Conservation (phyloP, 139 green algal genomes). For the Pycnococcus provasolii region DNA sequence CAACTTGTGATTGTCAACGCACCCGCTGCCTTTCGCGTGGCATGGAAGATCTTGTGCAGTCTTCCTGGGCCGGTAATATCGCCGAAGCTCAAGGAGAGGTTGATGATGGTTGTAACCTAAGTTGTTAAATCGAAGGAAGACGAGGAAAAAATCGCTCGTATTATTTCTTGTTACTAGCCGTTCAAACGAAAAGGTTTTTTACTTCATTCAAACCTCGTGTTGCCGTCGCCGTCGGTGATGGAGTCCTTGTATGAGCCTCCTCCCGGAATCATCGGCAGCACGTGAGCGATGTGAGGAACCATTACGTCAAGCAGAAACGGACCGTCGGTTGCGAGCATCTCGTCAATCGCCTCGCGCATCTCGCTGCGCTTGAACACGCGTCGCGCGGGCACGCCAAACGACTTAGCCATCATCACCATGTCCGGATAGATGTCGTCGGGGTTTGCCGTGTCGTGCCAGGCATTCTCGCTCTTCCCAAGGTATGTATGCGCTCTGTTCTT, state of each 20-base stretch:
- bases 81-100: too few species aligned
- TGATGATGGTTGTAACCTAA: too few species aligned
- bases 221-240: conserved; percentile 80
- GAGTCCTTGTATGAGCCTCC: conserved; percentile 90
- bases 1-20: too few species aligned
- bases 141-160: too few species aligned
- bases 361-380: conserved; percentile 47
- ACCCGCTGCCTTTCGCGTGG: too few species aligned
- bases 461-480: conserved; percentile 63
- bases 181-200: neutral
- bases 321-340: conserved; percentile 84
- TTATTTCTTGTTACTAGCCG: too few species aligned
- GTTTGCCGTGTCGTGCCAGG: conserved; percentile 52
- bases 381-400: conserved; percentile 48
- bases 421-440: conserved; percentile 93
- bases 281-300: conserved; percentile 96
- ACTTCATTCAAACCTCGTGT: neutral
- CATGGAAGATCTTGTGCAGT: too few species aligned
- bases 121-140: too few species aligned
- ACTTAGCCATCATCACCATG: conserved; percentile 80
- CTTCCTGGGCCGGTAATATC: too few species aligned
- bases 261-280: conserved; percentile 98
- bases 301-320: conserved; percentile 98
- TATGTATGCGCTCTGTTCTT: conserved; percentile 95
- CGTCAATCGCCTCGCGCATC: conserved; percentile 36